Percentiles rank a stretch among this genome's conserved stretches.
These are phyloP conservation scores for Kwoniella heveanensis DNA, from an alignment of 768 basidiomycete species.

Conservation along the genomic window DNA sequence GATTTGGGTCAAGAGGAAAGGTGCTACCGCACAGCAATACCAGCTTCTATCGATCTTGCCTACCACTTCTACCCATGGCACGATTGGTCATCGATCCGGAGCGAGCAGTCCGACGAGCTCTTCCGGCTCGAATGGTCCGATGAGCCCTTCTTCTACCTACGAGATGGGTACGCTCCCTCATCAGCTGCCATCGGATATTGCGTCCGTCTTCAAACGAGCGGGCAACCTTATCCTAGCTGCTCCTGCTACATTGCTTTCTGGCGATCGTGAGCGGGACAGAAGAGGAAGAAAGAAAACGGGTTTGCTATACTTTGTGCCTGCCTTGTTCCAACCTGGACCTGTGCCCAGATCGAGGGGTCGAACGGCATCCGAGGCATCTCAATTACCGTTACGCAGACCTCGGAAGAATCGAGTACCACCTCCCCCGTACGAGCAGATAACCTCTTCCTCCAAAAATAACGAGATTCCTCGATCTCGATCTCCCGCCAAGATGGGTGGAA, in stretches of 20 bases:
- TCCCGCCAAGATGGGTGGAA: conserved; percentile 1
- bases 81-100: background rate
- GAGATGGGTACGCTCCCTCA: conserved; percentile 6
- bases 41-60: conserved; percentile 35
- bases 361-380: conserved; percentile 40
- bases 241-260: conserved; percentile 36
- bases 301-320: conserved; percentile 44
- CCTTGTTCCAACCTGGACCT: conserved; percentile 33
- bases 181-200: conserved; percentile 29
- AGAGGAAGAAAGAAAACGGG: conserved; percentile 25
- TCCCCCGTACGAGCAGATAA: conserved; percentile 33
- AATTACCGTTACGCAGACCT: conserved; percentile 31
- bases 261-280: conserved; percentile 7
- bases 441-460: too few relatives aligned
- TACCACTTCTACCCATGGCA: conserved; percentile 9
- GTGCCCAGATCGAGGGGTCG: conserved; percentile 20
- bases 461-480: conserved; percentile 4
- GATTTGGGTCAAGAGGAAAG: conserved; percentile 43
- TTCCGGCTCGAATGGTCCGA: conserved; percentile 8
- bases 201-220: conserved; percentile 35
- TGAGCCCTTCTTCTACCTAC: conserved; percentile 16
- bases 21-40: conserved; percentile 17
- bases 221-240: conserved; percentile 45
- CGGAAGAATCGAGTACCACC: conserved; percentile 9
- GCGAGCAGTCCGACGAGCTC: conserved; percentile 19